Evolutionary conservation across 2,329 filamentous ascomycete genomes (phyloP).

Genomic region (Penicillium aurantiogriseum): DNA sequence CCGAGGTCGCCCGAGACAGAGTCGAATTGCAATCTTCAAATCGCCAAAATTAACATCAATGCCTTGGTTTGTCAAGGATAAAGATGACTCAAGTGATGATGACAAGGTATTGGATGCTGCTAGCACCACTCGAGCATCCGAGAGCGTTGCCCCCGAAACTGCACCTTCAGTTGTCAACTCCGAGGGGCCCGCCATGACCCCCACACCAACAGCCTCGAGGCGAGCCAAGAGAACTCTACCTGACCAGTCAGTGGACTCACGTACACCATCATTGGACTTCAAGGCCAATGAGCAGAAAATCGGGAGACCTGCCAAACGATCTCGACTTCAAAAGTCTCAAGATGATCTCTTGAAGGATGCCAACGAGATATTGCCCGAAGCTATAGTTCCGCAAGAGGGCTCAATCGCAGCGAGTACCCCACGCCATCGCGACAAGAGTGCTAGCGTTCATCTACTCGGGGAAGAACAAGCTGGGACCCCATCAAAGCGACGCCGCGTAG

Average conservation of each 20-base stretch:
- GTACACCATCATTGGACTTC: not conserved
- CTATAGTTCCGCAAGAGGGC: not conserved
- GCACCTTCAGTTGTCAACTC: not conserved
- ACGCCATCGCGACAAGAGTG: conserved; percentile 1
- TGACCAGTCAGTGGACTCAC: not conserved
- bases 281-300: not conserved
- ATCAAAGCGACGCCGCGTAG: conserved; percentile 17
- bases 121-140: not conserved
- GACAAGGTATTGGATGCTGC: not conserved
- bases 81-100: conserved; percentile 8
- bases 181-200: not conserved
- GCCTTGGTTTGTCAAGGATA: conserved; percentile 35
- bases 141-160: not conserved
- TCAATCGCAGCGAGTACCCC: not conserved
- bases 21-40: conserved; percentile 43
- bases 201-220: not conserved
- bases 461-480: conserved; percentile 5
- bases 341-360: not conserved
- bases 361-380: not conserved
- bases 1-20: conserved; percentile 40
- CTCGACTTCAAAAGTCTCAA: conserved; percentile 8
- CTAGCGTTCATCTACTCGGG: conserved; percentile 6
- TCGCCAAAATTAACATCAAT: conserved; percentile 33
- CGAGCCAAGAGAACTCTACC: not conserved
- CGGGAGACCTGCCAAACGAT: conserved; percentile 23